A percentile compares a stretch with the other conserved stretches of the same genome.
phyloP scores from a whole-genome alignment of 192 early-diverging fungal genomes.

The Phlyctochytrium arcticum region DNA sequence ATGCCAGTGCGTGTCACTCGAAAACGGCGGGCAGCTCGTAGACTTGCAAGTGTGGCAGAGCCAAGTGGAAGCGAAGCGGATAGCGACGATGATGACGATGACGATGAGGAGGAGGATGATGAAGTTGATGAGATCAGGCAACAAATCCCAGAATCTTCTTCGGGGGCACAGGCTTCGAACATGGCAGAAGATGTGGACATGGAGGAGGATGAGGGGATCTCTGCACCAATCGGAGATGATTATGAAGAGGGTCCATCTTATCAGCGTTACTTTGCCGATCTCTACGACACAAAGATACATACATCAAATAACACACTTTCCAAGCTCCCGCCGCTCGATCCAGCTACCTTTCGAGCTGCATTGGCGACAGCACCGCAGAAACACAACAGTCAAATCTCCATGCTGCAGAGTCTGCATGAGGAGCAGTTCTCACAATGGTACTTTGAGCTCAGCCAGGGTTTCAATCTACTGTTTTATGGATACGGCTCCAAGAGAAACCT shows the following conservation, averaged over 20 bases:
- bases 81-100: constrained; percentile 31
- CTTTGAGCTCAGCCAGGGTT: constrained; percentile 78
- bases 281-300: constrained; percentile 44
- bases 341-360: constrained; percentile 52
- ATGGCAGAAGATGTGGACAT: not conserved
- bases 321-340: constrained; percentile 71
- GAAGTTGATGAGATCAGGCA: constrained; percentile 2
- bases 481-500: constrained; percentile 87
- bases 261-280: constrained; percentile 66
- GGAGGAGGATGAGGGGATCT: constrained; percentile 9
- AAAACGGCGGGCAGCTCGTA: not conserved
- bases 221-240: constrained; percentile 14
- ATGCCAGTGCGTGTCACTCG: not conserved
- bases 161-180: not conserved
- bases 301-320: constrained; percentile 89
- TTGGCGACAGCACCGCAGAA: constrained; percentile 12
- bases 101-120: constrained; percentile 24
- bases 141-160: not conserved
- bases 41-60: constrained; percentile 18
- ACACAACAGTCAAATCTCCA: constrained; percentile 29
- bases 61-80: constrained; percentile 14
- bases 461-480: constrained; percentile 88
- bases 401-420: constrained; percentile 13
- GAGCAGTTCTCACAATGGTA: constrained; percentile 76
- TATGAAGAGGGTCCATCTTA: constrained; percentile 26